Evolutionary conservation across 176 grass and related monocot genomes (phyloP).

Genomic region (Otatea glauca): DNA sequence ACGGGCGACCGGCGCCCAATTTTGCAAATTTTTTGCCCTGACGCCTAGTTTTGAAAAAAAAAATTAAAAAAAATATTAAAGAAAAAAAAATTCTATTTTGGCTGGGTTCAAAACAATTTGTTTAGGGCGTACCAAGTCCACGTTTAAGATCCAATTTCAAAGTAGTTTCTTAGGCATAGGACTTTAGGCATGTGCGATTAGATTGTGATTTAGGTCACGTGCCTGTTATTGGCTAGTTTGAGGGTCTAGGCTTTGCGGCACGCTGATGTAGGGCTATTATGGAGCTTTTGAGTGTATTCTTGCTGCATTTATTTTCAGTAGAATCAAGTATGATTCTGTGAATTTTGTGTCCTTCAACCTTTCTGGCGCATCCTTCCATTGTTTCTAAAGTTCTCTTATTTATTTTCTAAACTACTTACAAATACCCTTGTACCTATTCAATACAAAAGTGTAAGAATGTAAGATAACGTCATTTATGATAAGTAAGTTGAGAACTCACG

Average conservation of each 20-base stretch:
- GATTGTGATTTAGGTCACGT: constrained; percentile 4
- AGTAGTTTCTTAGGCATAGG: background rate
- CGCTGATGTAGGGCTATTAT: background rate
- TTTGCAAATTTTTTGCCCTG: no score
- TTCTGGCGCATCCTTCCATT: background rate
- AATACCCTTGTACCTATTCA: background rate
- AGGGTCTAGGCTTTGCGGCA: background rate
- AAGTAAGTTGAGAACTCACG: background rate
- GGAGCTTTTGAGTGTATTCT: constrained; percentile 14
- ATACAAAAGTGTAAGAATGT: background rate
- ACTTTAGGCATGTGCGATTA: background rate
- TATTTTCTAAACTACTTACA: background rate
- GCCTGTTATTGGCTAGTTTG: background rate
- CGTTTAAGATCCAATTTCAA: background rate
- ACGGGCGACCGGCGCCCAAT: no score
- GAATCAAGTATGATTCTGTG: constrained; percentile 17
- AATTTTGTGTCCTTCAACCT: background rate
- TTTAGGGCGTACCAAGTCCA: background rate
- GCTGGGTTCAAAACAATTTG: background rate
- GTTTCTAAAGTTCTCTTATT: background rate
- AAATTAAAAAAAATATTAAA: no score
- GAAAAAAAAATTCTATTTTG: no score
- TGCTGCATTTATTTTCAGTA: constrained; percentile 3
- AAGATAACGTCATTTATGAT: background rate
- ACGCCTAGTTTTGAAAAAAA: no score